Conservation (phyloP, 106 monocot species). For the Acorus calamus region DNA sequence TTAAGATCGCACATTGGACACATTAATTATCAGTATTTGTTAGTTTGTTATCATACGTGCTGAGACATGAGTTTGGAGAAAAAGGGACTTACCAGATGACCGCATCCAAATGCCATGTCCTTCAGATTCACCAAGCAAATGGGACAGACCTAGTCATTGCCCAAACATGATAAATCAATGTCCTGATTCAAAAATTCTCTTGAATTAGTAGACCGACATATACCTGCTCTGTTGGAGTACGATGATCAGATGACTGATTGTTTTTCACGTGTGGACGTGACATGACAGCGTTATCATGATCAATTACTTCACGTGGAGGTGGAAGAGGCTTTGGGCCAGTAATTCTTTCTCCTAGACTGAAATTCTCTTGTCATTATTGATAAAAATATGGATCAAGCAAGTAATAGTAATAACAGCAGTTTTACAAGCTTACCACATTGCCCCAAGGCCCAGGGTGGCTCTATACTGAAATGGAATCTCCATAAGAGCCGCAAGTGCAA, state of each 20-base stretch:
- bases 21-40: too few relatives aligned
- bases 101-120: constrained; percentile 95
- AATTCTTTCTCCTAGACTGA: constrained; percentile 6
- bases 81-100: constrained; percentile 56
- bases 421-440: constrained; percentile 26
- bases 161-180: constrained; percentile 2
- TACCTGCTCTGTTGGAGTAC: constrained; percentile 53
- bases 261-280: constrained; percentile 8
- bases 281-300: constrained; percentile 50
- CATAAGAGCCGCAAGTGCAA: constrained; percentile 94
- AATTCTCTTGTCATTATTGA: background rate
- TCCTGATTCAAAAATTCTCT: background rate
- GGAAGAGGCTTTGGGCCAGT: constrained; percentile 30
- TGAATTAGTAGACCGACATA: background rate
- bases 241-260: constrained; percentile 19
- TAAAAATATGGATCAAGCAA: background rate
- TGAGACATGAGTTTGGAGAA: background rate
- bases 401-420: background rate
- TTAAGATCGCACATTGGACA: too few relatives aligned
- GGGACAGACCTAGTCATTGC: constrained; percentile 57
- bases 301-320: constrained; percentile 57
- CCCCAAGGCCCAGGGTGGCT: constrained; percentile 52
- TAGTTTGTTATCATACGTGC: too few relatives aligned
- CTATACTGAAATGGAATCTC: constrained; percentile 90
- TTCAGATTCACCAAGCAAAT: constrained; percentile 80